Percentiles rank a stretch among this genome's conserved stretches.
These are phyloP conservation scores for Beauveria sp. DNA, from an alignment of 2,329 filamentous ascomycete species.

Conservation along the genomic window DNA sequence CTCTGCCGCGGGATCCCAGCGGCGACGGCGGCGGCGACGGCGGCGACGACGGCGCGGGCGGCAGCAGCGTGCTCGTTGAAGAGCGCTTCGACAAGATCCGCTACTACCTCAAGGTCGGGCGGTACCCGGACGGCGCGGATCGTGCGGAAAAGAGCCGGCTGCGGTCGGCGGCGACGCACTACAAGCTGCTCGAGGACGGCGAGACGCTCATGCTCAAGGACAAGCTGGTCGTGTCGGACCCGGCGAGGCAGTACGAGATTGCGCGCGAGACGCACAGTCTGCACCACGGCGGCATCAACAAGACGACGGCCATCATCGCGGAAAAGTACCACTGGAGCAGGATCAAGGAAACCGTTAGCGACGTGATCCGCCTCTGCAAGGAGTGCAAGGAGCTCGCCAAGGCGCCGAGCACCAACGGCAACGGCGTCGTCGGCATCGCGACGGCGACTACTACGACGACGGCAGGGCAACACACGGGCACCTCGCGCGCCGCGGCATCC, in stretches of 20 bases:
- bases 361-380: constrained; percentile 84
- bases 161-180: constrained; percentile 88
- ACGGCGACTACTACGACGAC: constrained; percentile 12
- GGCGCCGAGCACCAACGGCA: constrained; percentile 25
- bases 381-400: constrained; percentile 80
- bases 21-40: constrained; percentile 38
- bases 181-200: constrained; percentile 67
- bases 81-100: constrained; percentile 98
- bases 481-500: not conserved
- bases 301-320: constrained; percentile 89
- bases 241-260: constrained; percentile 83
- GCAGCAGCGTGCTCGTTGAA: constrained; percentile 69
- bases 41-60: constrained; percentile 38
- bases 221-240: constrained; percentile 92
- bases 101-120: constrained; percentile 89
- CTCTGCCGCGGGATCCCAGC: constrained; percentile 19
- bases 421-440: constrained; percentile 6
- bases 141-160: constrained; percentile 92
- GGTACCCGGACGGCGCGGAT: constrained; percentile 89
- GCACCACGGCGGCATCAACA: constrained; percentile 91
- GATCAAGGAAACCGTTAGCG: constrained; percentile 94
- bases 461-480: not conserved
- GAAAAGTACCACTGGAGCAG: constrained; percentile 95
- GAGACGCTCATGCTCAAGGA: constrained; percentile 94
- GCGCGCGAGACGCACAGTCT: constrained; percentile 66